Percentiles rank a stretch among this genome's conserved stretches.
These are phyloP conservation scores for Botryosphaeria dothidea DNA, from an alignment of 2,329 filamentous ascomycete species.

Conservation along the genomic window DNA sequence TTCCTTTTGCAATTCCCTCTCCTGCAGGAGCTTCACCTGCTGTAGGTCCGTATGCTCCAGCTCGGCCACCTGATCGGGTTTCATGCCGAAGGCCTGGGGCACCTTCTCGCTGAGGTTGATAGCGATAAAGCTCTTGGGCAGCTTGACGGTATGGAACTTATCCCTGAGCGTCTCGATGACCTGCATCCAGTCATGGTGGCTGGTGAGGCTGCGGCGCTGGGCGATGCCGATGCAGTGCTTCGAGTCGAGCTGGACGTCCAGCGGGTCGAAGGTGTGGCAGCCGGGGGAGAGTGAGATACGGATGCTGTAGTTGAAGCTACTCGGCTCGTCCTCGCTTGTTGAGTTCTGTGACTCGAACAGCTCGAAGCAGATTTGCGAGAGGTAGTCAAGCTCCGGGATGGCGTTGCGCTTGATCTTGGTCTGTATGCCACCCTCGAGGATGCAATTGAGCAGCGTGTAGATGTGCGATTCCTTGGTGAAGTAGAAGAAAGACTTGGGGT, in stretches of 20 bases:
- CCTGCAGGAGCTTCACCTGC: not conserved
- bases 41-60: not conserved
- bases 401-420: conserved; percentile 95
- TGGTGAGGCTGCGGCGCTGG: conserved; percentile 83
- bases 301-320: conserved; percentile 90
- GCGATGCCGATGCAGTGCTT: conserved; percentile 96
- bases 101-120: conserved; percentile 53
- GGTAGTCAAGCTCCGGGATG: conserved; percentile 95
- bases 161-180: conserved; percentile 94
- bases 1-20: not conserved
- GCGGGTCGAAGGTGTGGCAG: conserved; percentile 92
- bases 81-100: conserved; percentile 42
- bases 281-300: conserved; percentile 94
- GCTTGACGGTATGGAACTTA: conserved; percentile 81
- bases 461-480: conserved; percentile 99
- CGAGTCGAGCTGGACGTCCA: conserved; percentile 94
- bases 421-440: conserved; percentile 92
- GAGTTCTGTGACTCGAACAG: conserved; percentile 90
- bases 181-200: conserved; percentile 92
- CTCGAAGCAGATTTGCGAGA: conserved; percentile 97
- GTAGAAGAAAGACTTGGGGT: conserved; percentile 96
- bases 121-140: conserved; percentile 53
- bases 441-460: conserved; percentile 96
- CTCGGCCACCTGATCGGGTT: not conserved
- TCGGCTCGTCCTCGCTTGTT: conserved; percentile 58